Percentiles rank a stretch among this genome's conserved stretches.
Conservation (phyloP, 371 early-diverging fungal genomes). For the Apophysomyces trapeziformis region DNA sequence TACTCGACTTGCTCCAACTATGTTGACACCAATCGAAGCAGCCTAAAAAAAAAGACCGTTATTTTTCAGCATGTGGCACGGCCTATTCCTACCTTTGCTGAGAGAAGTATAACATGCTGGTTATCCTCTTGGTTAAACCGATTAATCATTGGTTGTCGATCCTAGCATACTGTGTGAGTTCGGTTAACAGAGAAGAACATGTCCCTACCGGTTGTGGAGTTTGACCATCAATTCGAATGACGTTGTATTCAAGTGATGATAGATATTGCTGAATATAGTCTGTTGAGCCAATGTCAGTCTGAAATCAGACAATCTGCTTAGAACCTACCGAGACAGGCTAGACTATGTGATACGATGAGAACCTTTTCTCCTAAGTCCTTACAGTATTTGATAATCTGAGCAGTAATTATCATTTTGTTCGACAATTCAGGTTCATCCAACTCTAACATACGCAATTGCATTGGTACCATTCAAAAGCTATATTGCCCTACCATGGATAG, state of each 20-base stretch:
- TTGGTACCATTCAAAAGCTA: background rate
- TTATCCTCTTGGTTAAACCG: constrained; percentile 63
- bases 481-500: constrained; percentile 11
- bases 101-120: constrained; percentile 70
- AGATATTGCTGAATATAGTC: constrained; percentile 56
- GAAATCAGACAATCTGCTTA: background rate
- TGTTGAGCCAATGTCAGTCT: constrained; percentile 19
- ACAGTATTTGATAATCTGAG: constrained; percentile 35
- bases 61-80: background rate
- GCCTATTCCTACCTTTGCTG: constrained; percentile 55
- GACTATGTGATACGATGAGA: constrained; percentile 75
- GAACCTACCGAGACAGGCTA: constrained; percentile 64
- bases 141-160: constrained; percentile 78
- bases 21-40: constrained; percentile 90
- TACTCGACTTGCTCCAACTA: constrained; percentile 87
- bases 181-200: background rate
- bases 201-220: constrained; percentile 34
- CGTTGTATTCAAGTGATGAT: constrained; percentile 15
- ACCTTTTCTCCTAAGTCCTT: constrained; percentile 62
- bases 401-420: constrained; percentile 30
- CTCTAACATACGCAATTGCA: constrained; percentile 13
- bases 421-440: constrained; percentile 28
- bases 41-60: constrained; percentile 30
- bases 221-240: constrained; percentile 58
- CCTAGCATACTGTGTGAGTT: constrained; percentile 20